Evolutionary conservation across 148 eudicot species (phyloP).

Genomic region (Tetragonia tetragonoides): DNA sequence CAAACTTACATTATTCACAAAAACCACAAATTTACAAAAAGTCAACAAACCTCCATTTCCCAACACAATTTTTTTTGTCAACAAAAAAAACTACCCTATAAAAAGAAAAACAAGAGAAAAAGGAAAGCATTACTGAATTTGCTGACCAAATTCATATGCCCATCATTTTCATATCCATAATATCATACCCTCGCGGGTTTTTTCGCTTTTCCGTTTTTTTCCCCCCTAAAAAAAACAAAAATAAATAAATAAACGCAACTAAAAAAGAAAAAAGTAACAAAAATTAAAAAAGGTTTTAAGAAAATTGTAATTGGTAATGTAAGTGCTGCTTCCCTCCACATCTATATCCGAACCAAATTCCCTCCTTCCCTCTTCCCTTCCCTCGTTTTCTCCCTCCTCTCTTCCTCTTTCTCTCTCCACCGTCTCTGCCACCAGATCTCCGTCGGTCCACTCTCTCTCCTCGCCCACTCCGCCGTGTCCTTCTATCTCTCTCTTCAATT

Average conservation of each 20-base stretch:
- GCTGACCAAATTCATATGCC: background rate
- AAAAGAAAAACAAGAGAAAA: background rate
- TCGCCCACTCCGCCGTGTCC: background rate
- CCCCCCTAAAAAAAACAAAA: background rate
- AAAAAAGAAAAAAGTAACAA: background rate
- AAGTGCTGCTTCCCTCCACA: constrained; percentile 81
- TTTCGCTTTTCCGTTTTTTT: background rate
- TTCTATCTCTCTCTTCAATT: background rate
- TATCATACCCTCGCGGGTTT: background rate
- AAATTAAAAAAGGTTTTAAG: background rate
- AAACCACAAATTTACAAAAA: background rate
- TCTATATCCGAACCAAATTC: constrained; percentile 92
- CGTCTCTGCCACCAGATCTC: constrained; percentile 14
- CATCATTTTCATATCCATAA: background rate
- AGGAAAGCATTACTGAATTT: background rate
- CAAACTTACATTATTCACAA: no score
- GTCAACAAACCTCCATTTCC: background rate
- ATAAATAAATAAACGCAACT: background rate
- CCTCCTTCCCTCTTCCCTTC: constrained; percentile 47
- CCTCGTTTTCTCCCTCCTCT: constrained; percentile 36
- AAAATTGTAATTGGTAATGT: constrained; percentile 1
- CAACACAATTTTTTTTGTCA: background rate
- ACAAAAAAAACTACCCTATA: no score
- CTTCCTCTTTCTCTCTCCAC: constrained; percentile 20
- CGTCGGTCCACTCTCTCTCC: background rate